Conservation (phyloP, 495 filamentous ascomycete genomes). For the Copromyces sp. region DNA sequence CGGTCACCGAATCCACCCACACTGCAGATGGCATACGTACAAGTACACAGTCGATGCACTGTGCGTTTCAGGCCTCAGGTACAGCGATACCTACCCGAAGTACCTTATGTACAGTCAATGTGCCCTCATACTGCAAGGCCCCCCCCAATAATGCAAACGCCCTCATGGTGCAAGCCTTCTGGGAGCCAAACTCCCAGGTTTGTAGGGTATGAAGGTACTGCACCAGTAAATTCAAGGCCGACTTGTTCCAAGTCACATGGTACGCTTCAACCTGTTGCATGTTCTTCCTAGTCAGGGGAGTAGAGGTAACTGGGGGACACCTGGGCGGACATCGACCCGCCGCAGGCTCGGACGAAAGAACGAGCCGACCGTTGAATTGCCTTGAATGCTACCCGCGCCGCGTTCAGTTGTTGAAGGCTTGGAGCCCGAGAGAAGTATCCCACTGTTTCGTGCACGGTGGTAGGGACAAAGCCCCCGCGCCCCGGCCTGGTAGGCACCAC, state of each 20-base stretch:
- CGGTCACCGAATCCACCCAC: neutral
- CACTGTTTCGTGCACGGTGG: neutral
- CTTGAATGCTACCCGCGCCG: slow-evolving; percentile 1
- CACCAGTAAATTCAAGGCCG: neutral
- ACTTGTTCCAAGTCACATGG: neutral
- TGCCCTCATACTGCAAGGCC: neutral
- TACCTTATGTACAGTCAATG: neutral
- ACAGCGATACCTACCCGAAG: neutral
- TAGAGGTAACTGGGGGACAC: neutral
- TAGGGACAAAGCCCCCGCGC: neutral
- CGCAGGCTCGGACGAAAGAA: slow-evolving; percentile 27
- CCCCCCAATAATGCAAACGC: neutral
- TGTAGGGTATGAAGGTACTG: neutral
- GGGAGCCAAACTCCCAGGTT: neutral
- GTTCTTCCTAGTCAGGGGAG: neutral
- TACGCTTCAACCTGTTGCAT: neutral
- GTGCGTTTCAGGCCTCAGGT: neutral
- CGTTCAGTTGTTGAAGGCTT: slow-evolving; percentile 1
- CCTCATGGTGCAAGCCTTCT: neutral
- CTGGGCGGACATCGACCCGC: slow-evolving; percentile 1
- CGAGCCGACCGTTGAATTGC: slow-evolving; percentile 22
- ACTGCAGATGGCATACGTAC: neutral
- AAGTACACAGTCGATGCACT: neutral
- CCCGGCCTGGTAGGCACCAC: neutral
- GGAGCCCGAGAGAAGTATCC: slow-evolving; percentile 10